phyloP scores from a whole-genome alignment of 768 basidiomycete genomes.

The Holtermanniella nyarrowii region DNA sequence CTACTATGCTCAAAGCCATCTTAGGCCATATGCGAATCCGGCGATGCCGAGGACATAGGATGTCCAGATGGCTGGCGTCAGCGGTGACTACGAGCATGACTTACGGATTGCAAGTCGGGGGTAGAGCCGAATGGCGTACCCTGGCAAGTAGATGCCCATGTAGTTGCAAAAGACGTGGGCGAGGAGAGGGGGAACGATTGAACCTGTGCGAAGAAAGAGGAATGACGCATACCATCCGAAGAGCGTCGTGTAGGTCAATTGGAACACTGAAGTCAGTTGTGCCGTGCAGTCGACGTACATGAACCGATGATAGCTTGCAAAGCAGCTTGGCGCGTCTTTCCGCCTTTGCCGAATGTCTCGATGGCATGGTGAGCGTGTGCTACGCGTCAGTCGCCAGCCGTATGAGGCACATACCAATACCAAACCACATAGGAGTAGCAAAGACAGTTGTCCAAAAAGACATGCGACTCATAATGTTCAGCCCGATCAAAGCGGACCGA shows the following conservation, averaged over 20 bases:
- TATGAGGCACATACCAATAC: slow-evolving; percentile 55
- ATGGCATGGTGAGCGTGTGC: slow-evolving; percentile 89
- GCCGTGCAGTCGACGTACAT: slow-evolving; percentile 42
- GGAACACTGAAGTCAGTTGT: slow-evolving; percentile 55
- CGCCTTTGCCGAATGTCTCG: slow-evolving; percentile 69
- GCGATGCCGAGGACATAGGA: slow-evolving; percentile 55
- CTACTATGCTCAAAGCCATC: slow-evolving; percentile 2
- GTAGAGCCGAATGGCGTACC: slow-evolving; percentile 50
- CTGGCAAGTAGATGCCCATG: slow-evolving; percentile 75
- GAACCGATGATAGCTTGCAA: slow-evolving; percentile 46
- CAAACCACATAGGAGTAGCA: slow-evolving; percentile 74
- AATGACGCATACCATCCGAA: slow-evolving; percentile 84
- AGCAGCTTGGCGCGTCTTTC: slow-evolving; percentile 56
- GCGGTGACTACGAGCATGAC: slow-evolving; percentile 26
- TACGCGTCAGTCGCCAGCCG: slow-evolving; percentile 29
- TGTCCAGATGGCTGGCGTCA: slow-evolving; percentile 47
- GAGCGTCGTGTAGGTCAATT: slow-evolving; percentile 78
- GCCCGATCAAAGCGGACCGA: slow-evolving; percentile 66
- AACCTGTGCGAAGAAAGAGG: slow-evolving; percentile 70
- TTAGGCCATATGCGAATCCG: slow-evolving; percentile 51
- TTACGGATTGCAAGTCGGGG: slow-evolving; percentile 50
- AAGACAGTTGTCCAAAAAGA: slow-evolving; percentile 58
- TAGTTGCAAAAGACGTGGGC: slow-evolving; percentile 89
- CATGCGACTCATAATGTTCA: slow-evolving; percentile 58
- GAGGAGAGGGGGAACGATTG: slow-evolving; percentile 62